Percentiles rank a stretch among this genome's conserved stretches.
Conservation (phyloP, 2,329 filamentous ascomycete genomes). For the Coleophoma cylindrospora region DNA sequence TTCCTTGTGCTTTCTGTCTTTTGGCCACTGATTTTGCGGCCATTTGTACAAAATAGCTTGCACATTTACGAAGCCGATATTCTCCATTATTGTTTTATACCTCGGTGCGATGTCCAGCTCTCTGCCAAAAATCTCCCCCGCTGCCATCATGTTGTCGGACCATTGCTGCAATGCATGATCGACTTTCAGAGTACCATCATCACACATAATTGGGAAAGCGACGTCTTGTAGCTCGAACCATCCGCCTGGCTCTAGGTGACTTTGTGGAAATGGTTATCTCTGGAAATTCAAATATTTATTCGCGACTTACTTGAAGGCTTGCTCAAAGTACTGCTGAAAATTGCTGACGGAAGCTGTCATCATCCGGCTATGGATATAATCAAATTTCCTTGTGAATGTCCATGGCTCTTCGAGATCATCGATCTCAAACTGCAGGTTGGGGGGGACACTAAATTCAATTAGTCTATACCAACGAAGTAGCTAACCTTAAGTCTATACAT, state of each 20-base stretch:
- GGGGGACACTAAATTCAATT: constrained; percentile 23
- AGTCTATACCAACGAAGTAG: neutral
- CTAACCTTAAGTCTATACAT: neutral
- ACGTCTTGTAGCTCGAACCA: constrained; percentile 39
- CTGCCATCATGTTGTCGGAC: constrained; percentile 11
- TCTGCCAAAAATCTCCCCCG: constrained; percentile 5
- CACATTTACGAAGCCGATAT: constrained; percentile 49
- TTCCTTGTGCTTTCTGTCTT: constrained; percentile 44
- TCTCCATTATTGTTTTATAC: constrained; percentile 32
- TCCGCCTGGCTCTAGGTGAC: constrained; percentile 33
- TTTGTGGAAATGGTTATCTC: neutral
- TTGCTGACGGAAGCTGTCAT: constrained; percentile 1
- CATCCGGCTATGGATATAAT: constrained; percentile 42
- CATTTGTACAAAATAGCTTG: constrained; percentile 41
- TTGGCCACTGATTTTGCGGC: constrained; percentile 47
- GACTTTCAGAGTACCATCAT: constrained; percentile 30
- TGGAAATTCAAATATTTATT: neutral
- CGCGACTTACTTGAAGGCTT: constrained; percentile 1
- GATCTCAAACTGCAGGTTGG: constrained; percentile 42
- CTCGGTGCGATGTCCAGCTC: constrained; percentile 23
- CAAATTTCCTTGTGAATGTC: constrained; percentile 40
- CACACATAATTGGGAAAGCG: constrained; percentile 27
- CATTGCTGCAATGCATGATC: constrained; percentile 15
- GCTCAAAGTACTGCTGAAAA: neutral
- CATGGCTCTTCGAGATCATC: constrained; percentile 44